Conservation (phyloP, 2,329 filamentous ascomycete genomes). For the Phyllosticta citribraziliensis region DNA sequence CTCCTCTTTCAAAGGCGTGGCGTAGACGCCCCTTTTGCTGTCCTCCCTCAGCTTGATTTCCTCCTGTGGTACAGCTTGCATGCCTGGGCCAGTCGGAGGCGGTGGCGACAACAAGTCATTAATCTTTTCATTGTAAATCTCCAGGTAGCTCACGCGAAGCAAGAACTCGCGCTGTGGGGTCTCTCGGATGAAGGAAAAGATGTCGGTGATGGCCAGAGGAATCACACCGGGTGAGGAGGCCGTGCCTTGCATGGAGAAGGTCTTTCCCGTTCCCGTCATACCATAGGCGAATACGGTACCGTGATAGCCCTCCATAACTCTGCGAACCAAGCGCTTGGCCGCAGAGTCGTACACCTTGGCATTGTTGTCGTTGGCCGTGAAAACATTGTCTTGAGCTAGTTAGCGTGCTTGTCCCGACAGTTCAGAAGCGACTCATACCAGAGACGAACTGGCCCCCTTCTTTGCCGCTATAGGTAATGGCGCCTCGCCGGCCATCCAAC, state of each 20-base stretch:
- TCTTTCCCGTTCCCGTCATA: slow-evolving; percentile 98
- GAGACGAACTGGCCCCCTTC: slow-evolving; percentile 91
- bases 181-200: slow-evolving; percentile 97
- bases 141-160: slow-evolving; percentile 90
- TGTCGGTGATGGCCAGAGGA: slow-evolving; percentile 92
- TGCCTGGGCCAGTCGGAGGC: slow-evolving; percentile 41
- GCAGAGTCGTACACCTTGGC: slow-evolving; percentile 87
- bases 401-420: background rate
- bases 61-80: slow-evolving; percentile 51
- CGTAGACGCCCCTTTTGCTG: slow-evolving; percentile 92
- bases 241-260: slow-evolving; percentile 98
- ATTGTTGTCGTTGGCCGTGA: slow-evolving; percentile 88
- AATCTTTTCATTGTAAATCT: slow-evolving; percentile 98
- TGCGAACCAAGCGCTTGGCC: slow-evolving; percentile 84
- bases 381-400: slow-evolving; percentile 71
- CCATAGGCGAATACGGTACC: slow-evolving; percentile 98
- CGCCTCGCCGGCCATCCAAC: slow-evolving; percentile 72
- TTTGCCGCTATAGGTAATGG: slow-evolving; percentile 75
- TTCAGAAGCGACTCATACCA: slow-evolving; percentile 14
- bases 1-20: slow-evolving; percentile 90
- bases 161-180: slow-evolving; percentile 91
- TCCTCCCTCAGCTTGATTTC: slow-evolving; percentile 97
- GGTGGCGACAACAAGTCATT: slow-evolving; percentile 82
- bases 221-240: slow-evolving; percentile 93
- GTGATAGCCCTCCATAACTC: slow-evolving; percentile 98